These are phyloP conservation scores for Backusella parvicylindrica DNA, from an alignment of 192 early-diverging fungal species.

Conservation along the genomic window DNA sequence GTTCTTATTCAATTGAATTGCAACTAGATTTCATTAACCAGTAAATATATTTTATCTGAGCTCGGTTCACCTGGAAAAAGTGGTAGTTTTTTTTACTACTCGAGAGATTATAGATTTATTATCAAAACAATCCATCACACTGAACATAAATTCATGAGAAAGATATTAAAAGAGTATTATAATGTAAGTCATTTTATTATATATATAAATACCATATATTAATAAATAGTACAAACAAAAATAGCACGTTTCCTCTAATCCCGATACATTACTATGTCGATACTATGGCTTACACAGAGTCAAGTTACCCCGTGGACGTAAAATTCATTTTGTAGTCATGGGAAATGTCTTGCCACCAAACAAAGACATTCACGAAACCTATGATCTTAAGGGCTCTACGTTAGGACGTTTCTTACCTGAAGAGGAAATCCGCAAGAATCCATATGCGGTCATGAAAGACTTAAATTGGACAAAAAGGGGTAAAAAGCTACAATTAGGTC, in stretches of 20 bases:
- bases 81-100: slow-evolving; percentile 98
- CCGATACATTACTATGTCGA: slow-evolving; percentile 87
- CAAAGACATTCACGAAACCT: slow-evolving; percentile 96
- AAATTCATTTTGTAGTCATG: slow-evolving; percentile 99
- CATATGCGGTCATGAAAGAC: slow-evolving; percentile 92
- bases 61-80: slow-evolving; percentile 93
- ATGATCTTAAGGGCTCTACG: slow-evolving; percentile 94
- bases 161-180: slow-evolving; percentile 87
- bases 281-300: slow-evolving; percentile 96
- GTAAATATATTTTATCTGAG: slow-evolving; percentile 97
- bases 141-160: slow-evolving; percentile 92
- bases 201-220: neutral
- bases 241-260: slow-evolving; percentile 81
- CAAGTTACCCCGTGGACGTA: slow-evolving; percentile 85
- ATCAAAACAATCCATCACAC: slow-evolving; percentile 98
- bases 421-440: slow-evolving; percentile 75
- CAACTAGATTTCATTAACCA: slow-evolving; percentile 81
- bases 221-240: neutral
- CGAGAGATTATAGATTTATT: slow-evolving; percentile 96
- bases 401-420: slow-evolving; percentile 81
- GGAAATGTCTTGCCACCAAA: slow-evolving; percentile 97
- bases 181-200: slow-evolving; percentile 31
- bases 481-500: slow-evolving; percentile 78
- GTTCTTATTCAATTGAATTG: neutral
- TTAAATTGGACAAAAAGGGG: slow-evolving; percentile 86